Base-by-base conservation (phyloP, 2,329 filamentous ascomycete species). In the Colletotrichum theobromicola region DNA sequence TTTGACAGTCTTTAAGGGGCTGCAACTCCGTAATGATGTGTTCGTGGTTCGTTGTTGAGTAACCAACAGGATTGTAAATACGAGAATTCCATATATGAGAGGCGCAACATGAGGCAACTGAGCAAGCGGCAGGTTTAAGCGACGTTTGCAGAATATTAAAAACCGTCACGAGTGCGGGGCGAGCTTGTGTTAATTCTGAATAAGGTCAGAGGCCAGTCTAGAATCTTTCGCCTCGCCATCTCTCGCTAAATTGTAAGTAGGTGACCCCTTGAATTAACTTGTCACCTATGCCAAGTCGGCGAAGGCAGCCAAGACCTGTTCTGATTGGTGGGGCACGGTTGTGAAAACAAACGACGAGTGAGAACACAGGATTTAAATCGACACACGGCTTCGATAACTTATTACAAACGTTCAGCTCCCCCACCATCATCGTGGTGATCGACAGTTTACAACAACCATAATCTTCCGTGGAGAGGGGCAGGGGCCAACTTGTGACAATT, bases 331-430 rank as follows among this genome's bases (percentile, higher is more conserved):
- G 42, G 0, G 42, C 42, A 50, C 42, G 42, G n/a, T 1, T 32
- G 34, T 65, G 46, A 65, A 58, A 57, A 66, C 57, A 58, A 58
- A 70, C 68, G 42, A 15, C 60, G 42, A 70, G 65, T 46, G 7
- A 66, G 46, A 1, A 46, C 46, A 28, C 61, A 50, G 42, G 0
- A 21, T 50, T 50, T 50, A 28, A 57, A 24, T 24, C 32, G 46
- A 24, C 50, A 50, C 60, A 58, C 68, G 55, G 65, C 68, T 58
- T n/a, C 57, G 64, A 57, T 42, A 70, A 70, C 68, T 60, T 62
- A 50, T 50, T 50, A 50, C 50, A 53, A 70, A 34, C 42, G n/a
- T n/a, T n/a, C 32, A 15, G 24, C 50, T 60, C 34, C 21, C 53
- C 7, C 32, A n/a, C 50, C 21, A 32, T 15, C 37, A 18, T 34